Conservation (phyloP, 805 yeast species). For the Pichia scutulata region DNA sequence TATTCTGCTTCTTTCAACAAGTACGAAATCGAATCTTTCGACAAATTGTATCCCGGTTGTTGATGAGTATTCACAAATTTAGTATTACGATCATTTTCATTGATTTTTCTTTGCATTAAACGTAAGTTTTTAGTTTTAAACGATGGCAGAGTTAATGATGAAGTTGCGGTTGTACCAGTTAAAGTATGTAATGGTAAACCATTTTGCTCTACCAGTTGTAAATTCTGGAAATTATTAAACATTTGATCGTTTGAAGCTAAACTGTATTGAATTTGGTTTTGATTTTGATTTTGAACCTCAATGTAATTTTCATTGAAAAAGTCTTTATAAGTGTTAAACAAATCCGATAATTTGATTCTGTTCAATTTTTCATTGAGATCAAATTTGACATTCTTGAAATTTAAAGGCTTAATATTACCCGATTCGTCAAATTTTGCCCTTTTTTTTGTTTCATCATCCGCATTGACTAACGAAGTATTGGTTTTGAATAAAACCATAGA, state of each 20-base stretch:
- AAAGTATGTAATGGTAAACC: neutral
- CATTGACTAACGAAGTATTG: conserved; percentile 31
- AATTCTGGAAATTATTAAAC: neutral
- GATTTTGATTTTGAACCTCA: neutral
- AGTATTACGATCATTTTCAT: neutral
- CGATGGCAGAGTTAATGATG: neutral
- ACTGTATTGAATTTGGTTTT: neutral
- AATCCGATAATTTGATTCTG: conserved; percentile 23
- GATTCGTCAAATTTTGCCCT: conserved; percentile 26
- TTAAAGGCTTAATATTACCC: conserved; percentile 28
- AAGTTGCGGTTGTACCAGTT: neutral
- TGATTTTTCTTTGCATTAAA: conserved; percentile 7
- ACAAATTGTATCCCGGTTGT: neutral
- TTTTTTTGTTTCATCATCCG: conserved; percentile 27
- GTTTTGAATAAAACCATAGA: conserved; percentile 36
- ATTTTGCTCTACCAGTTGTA: neutral
- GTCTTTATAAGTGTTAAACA: conserved; percentile 13
- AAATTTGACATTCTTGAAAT: conserved; percentile 24
- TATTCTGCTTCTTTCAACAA: conserved; percentile 36
- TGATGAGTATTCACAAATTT: neutral
- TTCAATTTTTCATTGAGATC: conserved; percentile 28
- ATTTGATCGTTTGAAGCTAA: neutral
- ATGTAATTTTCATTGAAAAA: neutral
- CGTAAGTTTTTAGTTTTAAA: neutral
- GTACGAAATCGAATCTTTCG: neutral